phyloP scores from a whole-genome alignment of 2,329 filamentous ascomycete species.

The Pleomassaria siparia region DNA sequence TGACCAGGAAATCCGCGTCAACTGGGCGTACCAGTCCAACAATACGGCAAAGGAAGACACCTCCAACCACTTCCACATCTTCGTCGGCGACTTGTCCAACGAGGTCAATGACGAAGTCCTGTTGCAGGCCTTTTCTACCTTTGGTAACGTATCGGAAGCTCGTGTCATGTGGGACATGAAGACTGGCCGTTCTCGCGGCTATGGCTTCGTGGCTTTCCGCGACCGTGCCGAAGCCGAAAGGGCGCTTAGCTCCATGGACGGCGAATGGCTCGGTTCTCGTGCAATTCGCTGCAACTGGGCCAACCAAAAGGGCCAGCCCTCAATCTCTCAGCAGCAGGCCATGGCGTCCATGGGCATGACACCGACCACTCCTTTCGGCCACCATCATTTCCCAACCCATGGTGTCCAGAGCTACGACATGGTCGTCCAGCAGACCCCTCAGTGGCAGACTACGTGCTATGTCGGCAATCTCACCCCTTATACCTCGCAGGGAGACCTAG shows the following conservation, averaged over 20 bases:
- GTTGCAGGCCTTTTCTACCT: slow-evolving; percentile 90
- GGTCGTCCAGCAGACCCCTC: slow-evolving; percentile 90
- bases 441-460: slow-evolving; percentile 98
- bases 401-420: slow-evolving; percentile 97
- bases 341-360: slow-evolving; percentile 99
- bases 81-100: slow-evolving; percentile 95
- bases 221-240: slow-evolving; percentile 94
- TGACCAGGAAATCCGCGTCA: slow-evolving; percentile 92
- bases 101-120: slow-evolving; percentile 98
- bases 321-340: slow-evolving; percentile 94
- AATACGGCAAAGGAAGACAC: slow-evolving; percentile 94
- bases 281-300: slow-evolving; percentile 99
- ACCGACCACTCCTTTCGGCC: slow-evolving; percentile 91
- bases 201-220: slow-evolving; percentile 96
- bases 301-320: slow-evolving; percentile 99
- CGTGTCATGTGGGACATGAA: slow-evolving; percentile 99
- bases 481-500: slow-evolving; percentile 92
- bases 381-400: slow-evolving; percentile 96
- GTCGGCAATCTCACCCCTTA: slow-evolving; percentile 98
- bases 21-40: slow-evolving; percentile 99
- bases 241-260: slow-evolving; percentile 95
- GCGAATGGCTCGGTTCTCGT: slow-evolving; percentile 96
- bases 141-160: slow-evolving; percentile 93
- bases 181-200: slow-evolving; percentile 93
- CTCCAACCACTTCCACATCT: slow-evolving; percentile 97